These are phyloP conservation scores for Galerina marginata DNA, from an alignment of 768 basidiomycete genomes.

Conservation along the genomic window DNA sequence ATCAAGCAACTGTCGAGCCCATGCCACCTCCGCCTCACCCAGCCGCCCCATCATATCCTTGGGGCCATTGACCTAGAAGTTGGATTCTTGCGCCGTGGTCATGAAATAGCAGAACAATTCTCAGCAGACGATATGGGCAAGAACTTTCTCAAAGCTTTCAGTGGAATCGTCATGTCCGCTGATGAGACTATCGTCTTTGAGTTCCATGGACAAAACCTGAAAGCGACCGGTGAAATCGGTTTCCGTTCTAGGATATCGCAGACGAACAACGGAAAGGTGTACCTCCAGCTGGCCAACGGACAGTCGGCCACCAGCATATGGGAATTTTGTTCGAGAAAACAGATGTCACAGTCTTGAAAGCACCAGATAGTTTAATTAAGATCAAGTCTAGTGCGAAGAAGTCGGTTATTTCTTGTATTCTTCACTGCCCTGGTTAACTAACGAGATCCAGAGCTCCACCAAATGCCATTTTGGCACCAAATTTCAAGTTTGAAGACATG, in stretches of 20 bases:
- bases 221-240: slow-evolving; percentile 69
- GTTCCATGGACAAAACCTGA: slow-evolving; percentile 85
- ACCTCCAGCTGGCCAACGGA: slow-evolving; percentile 31
- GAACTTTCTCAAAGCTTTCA: slow-evolving; percentile 78
- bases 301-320: slow-evolving; percentile 36
- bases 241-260: slow-evolving; percentile 62
- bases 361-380: slow-evolving; percentile 79
- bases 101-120: slow-evolving; percentile 71
- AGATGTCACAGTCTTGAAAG: slow-evolving; percentile 90
- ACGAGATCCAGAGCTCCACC: slow-evolving; percentile 68
- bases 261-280: slow-evolving; percentile 59
- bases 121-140: slow-evolving; percentile 85
- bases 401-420: slow-evolving; percentile 45
- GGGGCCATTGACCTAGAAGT: slow-evolving; percentile 83
- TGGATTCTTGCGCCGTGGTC: slow-evolving; percentile 60
- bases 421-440: slow-evolving; percentile 4
- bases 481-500: slow-evolving; percentile 99
- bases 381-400: slow-evolving; percentile 92
- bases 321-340: slow-evolving; percentile 91
- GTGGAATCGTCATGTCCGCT: slow-evolving; percentile 68
- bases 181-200: slow-evolving; percentile 84
- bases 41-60: slow-evolving; percentile 63
- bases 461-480: slow-evolving; percentile 94
- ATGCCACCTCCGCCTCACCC: slow-evolving; percentile 59
- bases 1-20: slow-evolving; percentile 72